A percentile compares a stretch with the other conserved stretches of the same genome.
phyloP scores from a whole-genome alignment of 192 early-diverging fungal genomes.

The Pilobolus umbonatus region DNA sequence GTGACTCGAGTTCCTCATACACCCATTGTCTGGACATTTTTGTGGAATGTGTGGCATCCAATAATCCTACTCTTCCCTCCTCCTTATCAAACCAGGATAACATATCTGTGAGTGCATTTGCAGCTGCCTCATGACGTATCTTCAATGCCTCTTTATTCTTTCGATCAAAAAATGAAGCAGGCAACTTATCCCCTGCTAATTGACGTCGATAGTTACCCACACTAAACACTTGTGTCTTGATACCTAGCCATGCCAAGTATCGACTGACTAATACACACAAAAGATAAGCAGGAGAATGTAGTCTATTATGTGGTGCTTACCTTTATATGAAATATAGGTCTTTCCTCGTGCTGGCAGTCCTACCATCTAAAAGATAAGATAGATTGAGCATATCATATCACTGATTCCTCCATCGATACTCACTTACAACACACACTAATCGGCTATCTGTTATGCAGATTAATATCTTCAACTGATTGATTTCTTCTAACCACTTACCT shows the following conservation, averaged over 20 bases:
- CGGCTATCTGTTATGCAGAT: too few relatives aligned
- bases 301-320: slow-evolving; percentile 34
- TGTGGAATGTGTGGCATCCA: slow-evolving; percentile 97
- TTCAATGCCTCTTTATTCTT: slow-evolving; percentile 63
- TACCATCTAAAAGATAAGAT: slow-evolving; percentile 63
- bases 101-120: slow-evolving; percentile 88
- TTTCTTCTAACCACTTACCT: too few relatives aligned
- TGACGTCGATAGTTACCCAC: slow-evolving; percentile 96
- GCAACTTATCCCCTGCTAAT: slow-evolving; percentile 69
- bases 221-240: slow-evolving; percentile 91
- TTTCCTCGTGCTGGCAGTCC: slow-evolving; percentile 92
- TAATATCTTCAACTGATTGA: too few relatives aligned
- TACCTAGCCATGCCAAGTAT: slow-evolving; percentile 94
- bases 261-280: slow-evolving; percentile 64
- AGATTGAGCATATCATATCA: slow-evolving; percentile 1
- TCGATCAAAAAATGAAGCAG: slow-evolving; percentile 90
- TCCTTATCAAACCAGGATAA: slow-evolving; percentile 81
- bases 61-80: slow-evolving; percentile 81
- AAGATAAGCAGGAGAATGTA: neutral
- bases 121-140: slow-evolving; percentile 76
- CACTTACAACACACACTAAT: too few relatives aligned
- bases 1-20: slow-evolving; percentile 59
- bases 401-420: too few relatives aligned
- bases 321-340: slow-evolving; percentile 92
- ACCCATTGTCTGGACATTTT: slow-evolving; percentile 68